Conservation (phyloP, 1,139 yeast species). For the Meyerozyma smithsonii region DNA sequence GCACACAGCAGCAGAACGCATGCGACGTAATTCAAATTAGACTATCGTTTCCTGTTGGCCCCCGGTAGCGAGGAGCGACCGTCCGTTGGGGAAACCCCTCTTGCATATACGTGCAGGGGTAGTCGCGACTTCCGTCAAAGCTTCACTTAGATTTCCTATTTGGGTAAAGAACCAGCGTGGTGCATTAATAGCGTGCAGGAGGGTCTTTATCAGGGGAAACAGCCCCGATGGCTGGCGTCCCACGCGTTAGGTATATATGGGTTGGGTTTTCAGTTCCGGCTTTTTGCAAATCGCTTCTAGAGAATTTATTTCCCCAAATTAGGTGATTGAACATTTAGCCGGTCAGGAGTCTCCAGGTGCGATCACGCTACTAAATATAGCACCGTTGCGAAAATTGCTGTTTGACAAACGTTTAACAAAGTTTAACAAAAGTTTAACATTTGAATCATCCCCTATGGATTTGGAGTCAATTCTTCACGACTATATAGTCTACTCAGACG, state of each 20-base stretch:
- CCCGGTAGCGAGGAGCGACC: not conserved
- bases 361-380: not conserved
- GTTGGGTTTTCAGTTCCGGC: too few relatives aligned
- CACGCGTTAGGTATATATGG: not conserved
- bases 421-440: not conserved
- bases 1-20: too few relatives aligned
- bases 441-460: not conserved
- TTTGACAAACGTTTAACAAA: not conserved
- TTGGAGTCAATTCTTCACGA: constrained; percentile 4
- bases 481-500: constrained; percentile 5
- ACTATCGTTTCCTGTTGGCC: too few relatives aligned
- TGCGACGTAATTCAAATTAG: too few relatives aligned
- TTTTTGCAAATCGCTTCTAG: too few relatives aligned
- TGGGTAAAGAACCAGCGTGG: constrained; percentile 3
- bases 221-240: not conserved
- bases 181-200: constrained; percentile 1
- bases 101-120: not conserved
- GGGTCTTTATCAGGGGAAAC: not conserved
- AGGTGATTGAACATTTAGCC: too few relatives aligned
- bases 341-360: too few relatives aligned
- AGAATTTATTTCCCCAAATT: too few relatives aligned
- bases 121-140: too few relatives aligned
- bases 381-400: not conserved
- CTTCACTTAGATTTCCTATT: constrained; percentile 4
- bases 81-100: not conserved